Evolutionary conservation across 164 flowering plant species (phyloP).

Genomic region (Magnolia sinica): DNA sequence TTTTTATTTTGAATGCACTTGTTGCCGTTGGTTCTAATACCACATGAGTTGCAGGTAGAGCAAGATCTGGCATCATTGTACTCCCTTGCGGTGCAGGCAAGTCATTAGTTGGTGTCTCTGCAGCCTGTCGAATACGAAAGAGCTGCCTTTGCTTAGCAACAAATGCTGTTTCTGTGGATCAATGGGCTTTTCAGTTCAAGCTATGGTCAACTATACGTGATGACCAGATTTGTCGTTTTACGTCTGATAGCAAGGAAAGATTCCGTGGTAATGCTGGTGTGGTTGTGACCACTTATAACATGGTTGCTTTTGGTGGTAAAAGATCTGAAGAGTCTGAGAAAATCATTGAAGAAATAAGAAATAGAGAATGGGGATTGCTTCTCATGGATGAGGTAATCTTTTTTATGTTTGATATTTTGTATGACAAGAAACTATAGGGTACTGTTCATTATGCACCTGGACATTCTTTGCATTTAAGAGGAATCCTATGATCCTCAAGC

Average conservation of each 20-base stretch:
- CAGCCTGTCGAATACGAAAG: constrained; percentile 82
- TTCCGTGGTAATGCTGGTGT: constrained; percentile 97
- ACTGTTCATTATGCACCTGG: neutral
- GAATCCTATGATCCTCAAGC: neutral
- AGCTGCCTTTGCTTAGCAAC: constrained; percentile 99
- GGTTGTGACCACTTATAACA: constrained; percentile 96
- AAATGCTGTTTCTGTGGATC: constrained; percentile 99
- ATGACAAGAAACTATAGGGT: neutral
- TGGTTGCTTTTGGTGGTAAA: constrained; percentile 99
- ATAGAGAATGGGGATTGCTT: constrained; percentile 98
- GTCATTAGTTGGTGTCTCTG: constrained; percentile 98
- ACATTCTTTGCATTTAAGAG: neutral
- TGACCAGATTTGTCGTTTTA: constrained; percentile 90
- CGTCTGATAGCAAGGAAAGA: constrained; percentile 97
- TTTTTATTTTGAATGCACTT: neutral
- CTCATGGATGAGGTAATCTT: constrained; percentile 95
- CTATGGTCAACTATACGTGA: constrained; percentile 90
- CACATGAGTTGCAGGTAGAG: constrained; percentile 64
- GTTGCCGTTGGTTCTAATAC: neutral
- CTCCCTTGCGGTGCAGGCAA: constrained; percentile 99
- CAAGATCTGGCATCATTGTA: constrained; percentile 98
- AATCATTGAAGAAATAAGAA: constrained; percentile 95
- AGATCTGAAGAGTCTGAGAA: constrained; percentile 98
- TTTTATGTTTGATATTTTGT: neutral
- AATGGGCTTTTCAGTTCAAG: constrained; percentile 98